A percentile compares a stretch with the other conserved stretches of the same genome.
Conservation (phyloP, 1,139 yeast species). For the Suhomyces anneliseae region DNA sequence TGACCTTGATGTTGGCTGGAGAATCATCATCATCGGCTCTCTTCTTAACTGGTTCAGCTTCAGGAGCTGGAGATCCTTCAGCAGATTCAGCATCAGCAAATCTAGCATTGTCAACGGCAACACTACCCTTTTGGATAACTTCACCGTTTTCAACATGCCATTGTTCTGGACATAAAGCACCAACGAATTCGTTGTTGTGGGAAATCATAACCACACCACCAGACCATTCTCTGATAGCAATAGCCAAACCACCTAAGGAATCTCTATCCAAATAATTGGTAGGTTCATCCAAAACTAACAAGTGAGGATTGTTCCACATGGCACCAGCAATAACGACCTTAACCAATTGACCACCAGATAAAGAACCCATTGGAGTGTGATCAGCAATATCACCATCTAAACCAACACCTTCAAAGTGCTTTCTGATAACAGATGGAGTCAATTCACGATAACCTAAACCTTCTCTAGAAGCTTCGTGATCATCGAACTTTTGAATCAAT, state of each 20-base stretch:
- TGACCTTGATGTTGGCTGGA: slow-evolving; percentile 93
- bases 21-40: slow-evolving; percentile 77
- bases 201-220: slow-evolving; percentile 99
- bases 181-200: slow-evolving; percentile 94
- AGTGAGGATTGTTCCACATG: slow-evolving; percentile 99
- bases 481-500: slow-evolving; percentile 91
- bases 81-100: slow-evolving; percentile 68
- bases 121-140: slow-evolving; percentile 79
- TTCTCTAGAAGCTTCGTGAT: slow-evolving; percentile 97
- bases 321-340: slow-evolving; percentile 99
- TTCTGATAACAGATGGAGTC: slow-evolving; percentile 86
- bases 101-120: slow-evolving; percentile 70
- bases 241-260: slow-evolving; percentile 94
- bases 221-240: slow-evolving; percentile 95
- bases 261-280: slow-evolving; percentile 98
- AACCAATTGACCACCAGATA: slow-evolving; percentile 97
- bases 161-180: slow-evolving; percentile 97
- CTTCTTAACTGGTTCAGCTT: slow-evolving; percentile 41
- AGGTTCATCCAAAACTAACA: slow-evolving; percentile 96
- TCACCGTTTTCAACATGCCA: slow-evolving; percentile 96
- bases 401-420: slow-evolving; percentile 97
- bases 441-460: slow-evolving; percentile 96
- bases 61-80: slow-evolving; percentile 45
- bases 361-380: slow-evolving; percentile 94
- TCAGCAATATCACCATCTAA: slow-evolving; percentile 97